These are phyloP conservation scores for Aaosphaeria pasadenensis DNA, from an alignment of 2,329 filamentous ascomycete genomes.

Conservation along the genomic window DNA sequence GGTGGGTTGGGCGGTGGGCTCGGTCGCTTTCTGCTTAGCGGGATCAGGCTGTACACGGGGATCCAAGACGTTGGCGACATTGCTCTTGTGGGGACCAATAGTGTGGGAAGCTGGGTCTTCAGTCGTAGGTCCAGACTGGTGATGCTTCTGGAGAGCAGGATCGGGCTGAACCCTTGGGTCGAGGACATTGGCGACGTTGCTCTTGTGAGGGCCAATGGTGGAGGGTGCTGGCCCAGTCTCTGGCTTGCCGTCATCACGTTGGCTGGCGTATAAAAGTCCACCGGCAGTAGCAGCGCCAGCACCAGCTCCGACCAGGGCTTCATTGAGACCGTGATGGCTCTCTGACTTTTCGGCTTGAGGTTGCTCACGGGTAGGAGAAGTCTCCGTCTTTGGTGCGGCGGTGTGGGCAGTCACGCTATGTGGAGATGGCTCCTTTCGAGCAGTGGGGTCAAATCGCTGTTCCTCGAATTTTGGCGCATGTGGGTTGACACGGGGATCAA, in stretches of 20 bases:
- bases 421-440: not conserved
- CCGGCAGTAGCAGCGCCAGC: conserved; percentile 12
- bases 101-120: conserved; percentile 25
- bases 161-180: conserved; percentile 29
- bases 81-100: conserved; percentile 28
- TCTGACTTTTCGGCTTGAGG: conserved; percentile 5
- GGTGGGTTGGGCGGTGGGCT: conserved; percentile 23
- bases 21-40: conserved; percentile 22
- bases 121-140: conserved; percentile 14
- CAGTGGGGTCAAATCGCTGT: conserved; percentile 2
- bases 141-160: conserved; percentile 16
- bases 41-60: conserved; percentile 29
- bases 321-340: conserved; percentile 24
- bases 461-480: conserved; percentile 7
- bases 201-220: conserved; percentile 30
- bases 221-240: conserved; percentile 17
- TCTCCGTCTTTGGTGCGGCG: not conserved
- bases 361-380: not conserved
- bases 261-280: conserved; percentile 1
- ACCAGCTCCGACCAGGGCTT: conserved; percentile 15
- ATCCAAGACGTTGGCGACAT: conserved; percentile 30
- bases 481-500: conserved; percentile 14
- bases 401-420: conserved; percentile 6
- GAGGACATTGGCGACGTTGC: conserved; percentile 30
- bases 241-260: conserved; percentile 13